Base-by-base conservation (phyloP, 768 basidiomycete genomes). In the Leccinum subgranulosum region DNA sequence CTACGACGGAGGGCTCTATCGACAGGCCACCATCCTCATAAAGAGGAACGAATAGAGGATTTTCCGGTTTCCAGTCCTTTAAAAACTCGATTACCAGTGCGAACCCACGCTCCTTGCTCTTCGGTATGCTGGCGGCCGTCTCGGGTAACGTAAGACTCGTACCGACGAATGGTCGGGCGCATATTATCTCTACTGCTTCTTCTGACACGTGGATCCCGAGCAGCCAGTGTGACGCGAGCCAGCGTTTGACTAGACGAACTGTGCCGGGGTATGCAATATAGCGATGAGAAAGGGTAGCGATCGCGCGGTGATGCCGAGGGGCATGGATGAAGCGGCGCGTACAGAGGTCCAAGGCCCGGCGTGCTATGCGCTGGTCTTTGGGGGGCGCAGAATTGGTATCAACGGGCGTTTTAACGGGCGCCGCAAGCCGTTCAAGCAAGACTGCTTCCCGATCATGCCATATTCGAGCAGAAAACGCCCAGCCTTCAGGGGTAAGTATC, bases 151-250 rank as follows among this genome's bases (percentile, higher is more conserved):
- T 65, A 66, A 64, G 58, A 70, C 21, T 67, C 1, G 71, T 79
- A n/a, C 81, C 79, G 11, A 94, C 75, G 67, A 95, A 98, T 15
- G 90, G 77, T 33, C 77, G 76, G 0, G 93, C 91, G 70, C 91
- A 92, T 43, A 99, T 70, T 17, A 98, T 76, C 71, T 99, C 97
- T 34, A 92, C 81, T 0, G 83, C 86, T 69, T 98, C 93, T 57
- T 85, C 82, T 6, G 81, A 79, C 53, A 98, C 77, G 63, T 92
- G 88, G 0, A 79, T 73, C 4, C 81, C 78, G 33, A 98, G 80
- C 56, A 97, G 80, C 88, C 90, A 92, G 68, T 99, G 97, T 7
- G 88, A 77, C 1, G 90, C 85, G 54, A 98, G 76, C 97, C 97
- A 99, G 45, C 96, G 83, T 75, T 98, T 96, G 51, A 91, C 82